A percentile compares a stretch with the other conserved stretches of the same genome.
phyloP scores from a whole-genome alignment of 495 filamentous ascomycete genomes.

The Saxispiralis lemnorum region DNA sequence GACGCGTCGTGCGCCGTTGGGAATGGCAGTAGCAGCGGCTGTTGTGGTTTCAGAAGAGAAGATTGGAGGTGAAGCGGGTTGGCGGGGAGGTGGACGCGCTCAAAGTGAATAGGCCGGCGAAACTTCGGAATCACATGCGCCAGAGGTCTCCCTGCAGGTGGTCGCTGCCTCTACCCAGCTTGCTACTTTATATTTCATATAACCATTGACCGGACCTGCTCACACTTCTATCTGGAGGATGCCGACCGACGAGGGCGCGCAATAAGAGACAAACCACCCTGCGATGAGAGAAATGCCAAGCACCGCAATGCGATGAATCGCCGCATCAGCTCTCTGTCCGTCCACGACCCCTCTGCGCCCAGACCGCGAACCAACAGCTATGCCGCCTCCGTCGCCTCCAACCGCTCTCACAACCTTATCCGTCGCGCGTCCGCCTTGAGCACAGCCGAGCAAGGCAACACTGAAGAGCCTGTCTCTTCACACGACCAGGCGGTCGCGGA shows the following conservation, averaged over 20 bases:
- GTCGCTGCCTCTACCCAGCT: too few species aligned
- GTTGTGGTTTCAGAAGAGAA: background rate
- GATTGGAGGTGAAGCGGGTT: background rate
- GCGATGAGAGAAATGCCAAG: background rate
- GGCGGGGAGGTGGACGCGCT: too few species aligned
- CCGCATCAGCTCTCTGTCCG: constrained; percentile 20
- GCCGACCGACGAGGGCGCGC: too few species aligned
- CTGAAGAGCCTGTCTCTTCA: constrained; percentile 26
- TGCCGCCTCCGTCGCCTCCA: constrained; percentile 26
- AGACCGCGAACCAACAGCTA: constrained; percentile 24
- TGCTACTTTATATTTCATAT: too few species aligned
- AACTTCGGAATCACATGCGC: too few species aligned
- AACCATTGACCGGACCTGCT: too few species aligned
- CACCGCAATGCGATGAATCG: constrained; percentile 26
- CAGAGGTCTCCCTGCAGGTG: too few species aligned
- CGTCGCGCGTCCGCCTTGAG: constrained; percentile 58
- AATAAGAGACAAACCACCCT: background rate
- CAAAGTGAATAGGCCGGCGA: too few species aligned
- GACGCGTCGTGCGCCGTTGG: constrained; percentile 2
- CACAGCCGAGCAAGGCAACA: constrained; percentile 40
- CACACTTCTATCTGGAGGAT: background rate
- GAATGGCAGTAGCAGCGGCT: background rate
- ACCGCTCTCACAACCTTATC: constrained; percentile 30
- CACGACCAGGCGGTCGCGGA: constrained; percentile 50
- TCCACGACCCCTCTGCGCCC: constrained; percentile 8